Evolutionary conservation across 2,329 filamentous ascomycete species (phyloP).

Genomic region (Aspergillus quadricinctus): DNA sequence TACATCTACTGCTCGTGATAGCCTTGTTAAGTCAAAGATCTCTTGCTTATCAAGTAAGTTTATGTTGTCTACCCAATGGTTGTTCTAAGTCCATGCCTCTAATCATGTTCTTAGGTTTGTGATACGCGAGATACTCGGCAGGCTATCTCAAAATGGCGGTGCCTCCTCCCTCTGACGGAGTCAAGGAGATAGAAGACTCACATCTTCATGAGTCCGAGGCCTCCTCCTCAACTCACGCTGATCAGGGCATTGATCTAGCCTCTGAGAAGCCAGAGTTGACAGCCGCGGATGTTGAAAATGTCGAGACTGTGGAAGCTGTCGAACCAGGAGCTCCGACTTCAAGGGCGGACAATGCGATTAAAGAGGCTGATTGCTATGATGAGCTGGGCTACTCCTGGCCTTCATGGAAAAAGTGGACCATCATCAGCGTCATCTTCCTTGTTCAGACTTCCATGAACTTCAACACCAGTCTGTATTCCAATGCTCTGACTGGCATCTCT

Average conservation of each 20-base stretch:
- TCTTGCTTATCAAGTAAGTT: not conserved
- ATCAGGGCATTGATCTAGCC: slow-evolving; percentile 17
- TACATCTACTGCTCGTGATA: slow-evolving; percentile 1
- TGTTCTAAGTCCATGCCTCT: not conserved
- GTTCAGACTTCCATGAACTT: slow-evolving; percentile 76
- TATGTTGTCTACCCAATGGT: not conserved
- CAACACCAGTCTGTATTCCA: slow-evolving; percentile 71
- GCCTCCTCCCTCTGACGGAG: slow-evolving; percentile 14
- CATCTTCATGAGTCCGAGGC: slow-evolving; percentile 25
- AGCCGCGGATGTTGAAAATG: slow-evolving; percentile 24
- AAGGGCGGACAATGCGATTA: slow-evolving; percentile 25
- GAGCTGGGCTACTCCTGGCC: slow-evolving; percentile 62
- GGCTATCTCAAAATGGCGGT: slow-evolving; percentile 12
- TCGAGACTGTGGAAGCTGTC: slow-evolving; percentile 7
- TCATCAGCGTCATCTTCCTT: slow-evolving; percentile 67
- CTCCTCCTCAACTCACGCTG: slow-evolving; percentile 31
- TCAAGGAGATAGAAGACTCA: slow-evolving; percentile 20
- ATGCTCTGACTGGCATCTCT: slow-evolving; percentile 61
- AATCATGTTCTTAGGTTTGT: not conserved
- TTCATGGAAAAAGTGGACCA: slow-evolving; percentile 64
- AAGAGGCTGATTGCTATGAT: slow-evolving; percentile 59
- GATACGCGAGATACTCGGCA: not conserved
- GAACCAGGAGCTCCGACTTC: too few relatives aligned
- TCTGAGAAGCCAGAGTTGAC: slow-evolving; percentile 18
- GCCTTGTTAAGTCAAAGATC: not conserved